Conservation (phyloP, 768 basidiomycete genomes). For the Filobasidium floriforme region DNA sequence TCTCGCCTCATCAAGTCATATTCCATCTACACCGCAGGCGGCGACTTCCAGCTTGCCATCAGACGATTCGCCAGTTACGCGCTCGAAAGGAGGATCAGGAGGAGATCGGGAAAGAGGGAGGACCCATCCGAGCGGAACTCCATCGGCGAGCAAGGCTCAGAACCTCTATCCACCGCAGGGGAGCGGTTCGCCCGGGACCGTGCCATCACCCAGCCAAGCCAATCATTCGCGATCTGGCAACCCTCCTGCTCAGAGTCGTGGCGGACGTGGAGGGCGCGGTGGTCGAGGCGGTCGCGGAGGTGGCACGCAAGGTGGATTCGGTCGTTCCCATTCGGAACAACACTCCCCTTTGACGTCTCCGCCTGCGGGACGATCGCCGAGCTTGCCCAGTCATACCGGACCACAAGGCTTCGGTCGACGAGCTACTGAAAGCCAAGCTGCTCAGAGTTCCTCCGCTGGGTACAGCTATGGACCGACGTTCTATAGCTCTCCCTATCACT, state of each 20-base stretch:
- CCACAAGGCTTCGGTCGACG: neutral
- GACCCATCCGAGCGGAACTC: neutral
- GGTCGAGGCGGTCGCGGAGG: neutral
- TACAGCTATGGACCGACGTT: neutral
- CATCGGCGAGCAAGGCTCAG: neutral
- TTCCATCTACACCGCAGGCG: too few relatives aligned
- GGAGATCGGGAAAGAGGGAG: too few relatives aligned
- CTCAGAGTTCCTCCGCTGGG: neutral
- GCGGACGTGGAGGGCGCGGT: neutral
- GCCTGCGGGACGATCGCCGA: neutral
- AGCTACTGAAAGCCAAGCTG: neutral
- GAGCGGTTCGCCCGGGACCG: too few relatives aligned
- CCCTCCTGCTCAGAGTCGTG: constrained; percentile 1
- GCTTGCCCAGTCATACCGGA: neutral
- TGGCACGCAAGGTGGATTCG: neutral
- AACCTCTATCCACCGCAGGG: neutral
- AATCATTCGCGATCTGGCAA: neutral
- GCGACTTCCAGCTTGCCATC: too few relatives aligned
- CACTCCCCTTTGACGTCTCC: neutral
- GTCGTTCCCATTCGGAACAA: constrained; percentile 2
- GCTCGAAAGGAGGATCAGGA: too few relatives aligned
- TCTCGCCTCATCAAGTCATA: too few relatives aligned
- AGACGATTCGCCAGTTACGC: too few relatives aligned
- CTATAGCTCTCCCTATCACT: constrained; percentile 1
- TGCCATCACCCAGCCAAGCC: neutral